Percentiles rank a stretch among this genome's conserved stretches.
Evolutionary conservation across 441 rosid species (phyloP).

Genomic region (Adansonia gregorii): DNA sequence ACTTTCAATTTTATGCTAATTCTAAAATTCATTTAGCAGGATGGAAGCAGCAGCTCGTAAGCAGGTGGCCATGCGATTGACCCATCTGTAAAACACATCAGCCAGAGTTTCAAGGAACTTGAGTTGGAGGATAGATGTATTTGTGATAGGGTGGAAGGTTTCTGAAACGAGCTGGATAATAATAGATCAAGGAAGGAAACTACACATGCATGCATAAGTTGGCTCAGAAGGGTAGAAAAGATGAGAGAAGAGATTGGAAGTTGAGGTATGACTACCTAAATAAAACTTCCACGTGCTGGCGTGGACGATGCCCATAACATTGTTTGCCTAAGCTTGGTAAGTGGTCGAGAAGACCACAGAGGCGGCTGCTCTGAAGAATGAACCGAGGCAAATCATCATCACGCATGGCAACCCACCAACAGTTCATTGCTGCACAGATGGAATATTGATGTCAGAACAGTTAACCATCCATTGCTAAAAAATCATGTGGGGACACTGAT

Average conservation of each 20-base stretch:
- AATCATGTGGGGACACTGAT: background rate
- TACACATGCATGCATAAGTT: background rate
- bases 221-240: background rate
- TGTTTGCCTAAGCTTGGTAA: background rate
- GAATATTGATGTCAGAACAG: background rate
- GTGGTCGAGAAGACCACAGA: background rate
- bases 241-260: background rate
- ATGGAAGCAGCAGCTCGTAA: background rate
- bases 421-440: background rate
- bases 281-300: background rate
- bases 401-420: background rate
- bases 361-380: background rate
- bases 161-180: background rate
- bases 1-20: background rate
- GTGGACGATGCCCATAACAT: background rate
- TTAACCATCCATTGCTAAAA: background rate
- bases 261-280: background rate
- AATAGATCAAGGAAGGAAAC: background rate
- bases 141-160: background rate
- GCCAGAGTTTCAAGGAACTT: background rate
- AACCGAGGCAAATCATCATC: background rate
- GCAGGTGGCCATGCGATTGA: background rate
- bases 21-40: background rate
- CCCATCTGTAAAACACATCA: background rate
- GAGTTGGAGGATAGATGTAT: background rate